A percentile compares a stretch with the other conserved stretches of the same genome.
Evolutionary conservation across 1,284 basidiomycete species (phyloP).

Genomic region (Rhodotorula glutinis): DNA sequence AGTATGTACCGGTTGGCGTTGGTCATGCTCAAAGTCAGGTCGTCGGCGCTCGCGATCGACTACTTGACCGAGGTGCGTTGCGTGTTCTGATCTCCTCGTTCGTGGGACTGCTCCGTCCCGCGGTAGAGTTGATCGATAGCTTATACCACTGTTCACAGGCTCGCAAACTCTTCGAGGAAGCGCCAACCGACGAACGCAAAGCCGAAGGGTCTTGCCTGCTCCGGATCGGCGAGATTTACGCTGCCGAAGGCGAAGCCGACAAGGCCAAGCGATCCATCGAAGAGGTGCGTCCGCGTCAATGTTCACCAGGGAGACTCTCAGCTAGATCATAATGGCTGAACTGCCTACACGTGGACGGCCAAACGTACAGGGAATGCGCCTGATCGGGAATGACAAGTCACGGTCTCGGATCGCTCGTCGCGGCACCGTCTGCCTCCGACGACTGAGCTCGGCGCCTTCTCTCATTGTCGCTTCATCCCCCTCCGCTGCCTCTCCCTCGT

Average conservation of each 20-base stretch:
- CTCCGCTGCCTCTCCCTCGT: not conserved
- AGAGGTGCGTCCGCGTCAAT: not conserved
- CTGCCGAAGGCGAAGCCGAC: not conserved
- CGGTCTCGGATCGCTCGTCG: constrained; percentile 1
- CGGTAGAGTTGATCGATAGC: too few species aligned
- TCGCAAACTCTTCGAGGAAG: constrained; percentile 4
- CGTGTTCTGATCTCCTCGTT: too few species aligned
- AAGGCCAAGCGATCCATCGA: not conserved
- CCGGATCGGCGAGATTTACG: constrained; percentile 9
- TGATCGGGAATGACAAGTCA: not conserved
- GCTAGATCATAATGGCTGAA: not conserved
- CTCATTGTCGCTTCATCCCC: not conserved
- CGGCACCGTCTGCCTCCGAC: not conserved
- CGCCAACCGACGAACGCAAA: constrained; percentile 7
- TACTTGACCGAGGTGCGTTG: constrained; percentile 11
- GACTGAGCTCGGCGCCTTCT: not conserved
- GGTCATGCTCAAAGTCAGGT: constrained; percentile 28
- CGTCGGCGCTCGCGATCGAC: constrained; percentile 10
- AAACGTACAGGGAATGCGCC: not conserved
- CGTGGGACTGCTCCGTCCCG: not conserved
- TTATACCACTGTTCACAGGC: not conserved
- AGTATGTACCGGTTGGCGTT: constrained; percentile 23
- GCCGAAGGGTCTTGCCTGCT: constrained; percentile 16
- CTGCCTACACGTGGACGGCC: too few species aligned
- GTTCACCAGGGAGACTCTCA: too few species aligned